Evolutionary conservation across 345 rosid genomes (phyloP).

Genomic region (Eutrema japonicum): DNA sequence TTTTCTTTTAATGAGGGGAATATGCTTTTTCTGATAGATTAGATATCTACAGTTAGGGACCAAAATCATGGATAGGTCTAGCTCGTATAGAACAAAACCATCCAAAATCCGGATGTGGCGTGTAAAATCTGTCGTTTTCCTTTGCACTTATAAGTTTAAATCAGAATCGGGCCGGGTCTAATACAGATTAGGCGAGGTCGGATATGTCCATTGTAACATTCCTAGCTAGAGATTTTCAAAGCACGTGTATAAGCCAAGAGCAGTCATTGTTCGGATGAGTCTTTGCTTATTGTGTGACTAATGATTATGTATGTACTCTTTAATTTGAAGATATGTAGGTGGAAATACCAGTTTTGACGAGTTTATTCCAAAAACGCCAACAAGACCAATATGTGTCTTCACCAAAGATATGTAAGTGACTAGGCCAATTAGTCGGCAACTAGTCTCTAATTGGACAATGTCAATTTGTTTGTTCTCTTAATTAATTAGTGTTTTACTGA

Average conservation of each 20-base stretch:
- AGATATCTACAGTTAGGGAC: too few relatives aligned
- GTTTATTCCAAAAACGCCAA: not conserved
- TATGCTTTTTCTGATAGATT: too few relatives aligned
- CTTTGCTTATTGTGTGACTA: not conserved
- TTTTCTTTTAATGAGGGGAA: too few relatives aligned
- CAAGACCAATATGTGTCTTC: not conserved
- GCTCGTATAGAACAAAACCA: too few relatives aligned
- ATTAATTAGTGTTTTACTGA: not conserved
- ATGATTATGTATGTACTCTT: not conserved
- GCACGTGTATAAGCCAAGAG: not conserved
- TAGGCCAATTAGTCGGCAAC: not conserved
- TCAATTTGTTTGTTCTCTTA: not conserved
- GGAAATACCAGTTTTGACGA: not conserved
- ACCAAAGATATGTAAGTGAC: not conserved
- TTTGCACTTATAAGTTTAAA: too few relatives aligned
- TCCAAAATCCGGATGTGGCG: too few relatives aligned
- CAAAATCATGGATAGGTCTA: too few relatives aligned
- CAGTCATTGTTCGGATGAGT: not conserved
- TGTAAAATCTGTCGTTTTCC: too few relatives aligned
- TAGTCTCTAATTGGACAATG: not conserved
- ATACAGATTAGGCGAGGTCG: too few relatives aligned
- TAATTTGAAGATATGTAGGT: constrained; percentile 11
- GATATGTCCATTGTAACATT: too few relatives aligned
- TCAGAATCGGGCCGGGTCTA: too few relatives aligned
- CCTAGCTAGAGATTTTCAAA: too few relatives aligned